Evolutionary conservation across 805 yeast genomes (phyloP).

Genomic region (Saccharomycopsis sp.): DNA sequence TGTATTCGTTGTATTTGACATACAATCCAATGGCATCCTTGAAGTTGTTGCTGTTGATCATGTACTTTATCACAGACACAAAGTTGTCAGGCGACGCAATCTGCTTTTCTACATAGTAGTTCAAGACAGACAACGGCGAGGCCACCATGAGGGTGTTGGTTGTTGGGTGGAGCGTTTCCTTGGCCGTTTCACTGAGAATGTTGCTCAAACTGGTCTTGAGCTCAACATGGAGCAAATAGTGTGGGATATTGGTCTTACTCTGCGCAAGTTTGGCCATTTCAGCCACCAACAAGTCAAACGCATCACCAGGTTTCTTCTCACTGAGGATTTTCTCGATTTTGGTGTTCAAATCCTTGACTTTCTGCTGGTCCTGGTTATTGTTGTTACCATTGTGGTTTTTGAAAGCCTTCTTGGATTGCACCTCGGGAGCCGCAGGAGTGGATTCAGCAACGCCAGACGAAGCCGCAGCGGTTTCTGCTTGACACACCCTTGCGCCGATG

Average conservation of each 20-base stretch:
- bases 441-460: not conserved
- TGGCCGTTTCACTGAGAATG: not conserved
- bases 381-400: not conserved
- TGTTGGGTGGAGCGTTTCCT: slow-evolving; percentile 5
- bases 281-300: slow-evolving; percentile 8
- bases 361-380: not conserved
- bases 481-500: not conserved
- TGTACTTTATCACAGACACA: slow-evolving; percentile 7
- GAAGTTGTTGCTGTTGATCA: not conserved
- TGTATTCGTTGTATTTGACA: slow-evolving; percentile 7
- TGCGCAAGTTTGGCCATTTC: not conserved
- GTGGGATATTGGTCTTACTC: not conserved
- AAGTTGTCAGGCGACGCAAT: slow-evolving; percentile 10
- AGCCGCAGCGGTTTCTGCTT: not conserved
- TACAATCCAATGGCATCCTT: slow-evolving; percentile 11
- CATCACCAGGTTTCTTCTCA: slow-evolving; percentile 3
- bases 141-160: slow-evolving; percentile 1
- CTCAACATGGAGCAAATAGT: not conserved
- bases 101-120: slow-evolving; percentile 1
- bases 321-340: not conserved
- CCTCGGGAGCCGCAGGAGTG: not conserved
- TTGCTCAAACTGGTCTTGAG: not conserved
- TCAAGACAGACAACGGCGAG: slow-evolving; percentile 4
- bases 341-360: not conserved
- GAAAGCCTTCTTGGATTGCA: not conserved